Evolutionary conservation across 1,284 basidiomycete species (phyloP).

Genomic region (Cryptococcus depauperatus): DNA sequence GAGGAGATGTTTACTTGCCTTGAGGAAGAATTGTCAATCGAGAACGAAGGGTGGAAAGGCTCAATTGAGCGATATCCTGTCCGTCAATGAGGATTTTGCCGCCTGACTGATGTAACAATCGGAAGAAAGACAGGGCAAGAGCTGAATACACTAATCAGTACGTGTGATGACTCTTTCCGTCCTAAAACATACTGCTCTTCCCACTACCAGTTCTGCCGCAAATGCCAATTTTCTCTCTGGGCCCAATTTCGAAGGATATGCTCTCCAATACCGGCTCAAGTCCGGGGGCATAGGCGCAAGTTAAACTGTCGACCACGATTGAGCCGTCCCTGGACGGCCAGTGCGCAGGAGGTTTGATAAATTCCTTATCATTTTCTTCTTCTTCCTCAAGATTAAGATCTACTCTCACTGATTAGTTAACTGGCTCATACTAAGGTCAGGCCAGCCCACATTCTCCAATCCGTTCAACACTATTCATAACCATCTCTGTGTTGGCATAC

Average conservation of each 20-base stretch:
- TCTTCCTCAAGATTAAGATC: conserved; percentile 47
- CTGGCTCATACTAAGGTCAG: not conserved
- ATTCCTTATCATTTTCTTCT: conserved; percentile 42
- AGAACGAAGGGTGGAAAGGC: conserved; percentile 46
- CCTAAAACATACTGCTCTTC: conserved; percentile 27
- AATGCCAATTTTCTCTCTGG: conserved; percentile 50
- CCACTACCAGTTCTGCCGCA: conserved; percentile 49
- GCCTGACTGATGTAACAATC: conserved; percentile 46
- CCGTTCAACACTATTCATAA: conserved; percentile 47
- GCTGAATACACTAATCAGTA: conserved; percentile 17
- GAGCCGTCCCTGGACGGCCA: conserved; percentile 48
- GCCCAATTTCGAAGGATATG: conserved; percentile 47
- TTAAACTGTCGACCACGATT: conserved; percentile 46
- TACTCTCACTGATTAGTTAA: conserved; percentile 4
- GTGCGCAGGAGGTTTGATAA: conserved; percentile 46
- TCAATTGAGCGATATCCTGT: conserved; percentile 47
- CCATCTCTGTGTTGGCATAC: conserved; percentile 47
- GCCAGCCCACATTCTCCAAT: conserved; percentile 46
- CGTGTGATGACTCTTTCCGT: not conserved
- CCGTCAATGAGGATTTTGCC: conserved; percentile 48
- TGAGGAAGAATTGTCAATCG: conserved; percentile 51
- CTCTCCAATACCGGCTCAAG: conserved; percentile 48
- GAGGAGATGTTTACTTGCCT: conserved; percentile 18
- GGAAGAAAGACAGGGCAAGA: conserved; percentile 48
- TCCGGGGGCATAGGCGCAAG: conserved; percentile 46